Conservation (phyloP, 495 filamentous ascomycete species). For the Astrothelium macrocarpum region DNA sequence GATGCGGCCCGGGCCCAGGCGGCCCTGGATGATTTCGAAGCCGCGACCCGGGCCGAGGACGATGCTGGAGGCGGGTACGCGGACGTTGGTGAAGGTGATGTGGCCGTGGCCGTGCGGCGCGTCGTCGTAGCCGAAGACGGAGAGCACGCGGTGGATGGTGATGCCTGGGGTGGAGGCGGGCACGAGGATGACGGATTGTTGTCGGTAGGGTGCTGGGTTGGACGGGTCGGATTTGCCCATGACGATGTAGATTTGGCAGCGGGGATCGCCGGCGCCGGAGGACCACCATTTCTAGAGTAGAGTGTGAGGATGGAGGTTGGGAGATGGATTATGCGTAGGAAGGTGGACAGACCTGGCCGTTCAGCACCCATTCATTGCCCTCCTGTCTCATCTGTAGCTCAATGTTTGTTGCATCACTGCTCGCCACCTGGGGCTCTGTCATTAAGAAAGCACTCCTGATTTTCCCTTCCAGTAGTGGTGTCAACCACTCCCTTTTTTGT, state of each 20-base stretch:
- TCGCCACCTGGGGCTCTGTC: constrained; percentile 37
- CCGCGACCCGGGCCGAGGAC: constrained; percentile 34
- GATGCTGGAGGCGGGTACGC: constrained; percentile 33
- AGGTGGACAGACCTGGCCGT: constrained; percentile 24
- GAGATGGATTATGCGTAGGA: not conserved
- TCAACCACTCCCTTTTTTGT: constrained; percentile 35
- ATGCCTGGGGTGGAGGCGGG: constrained; percentile 33
- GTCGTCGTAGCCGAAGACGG: constrained; percentile 38
- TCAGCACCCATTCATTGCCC: constrained; percentile 34
- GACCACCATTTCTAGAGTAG: constrained; percentile 37
- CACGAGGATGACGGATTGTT: constrained; percentile 37
- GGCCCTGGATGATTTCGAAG: constrained; percentile 39
- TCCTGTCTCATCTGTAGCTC: constrained; percentile 28
- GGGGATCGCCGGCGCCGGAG: constrained; percentile 33
- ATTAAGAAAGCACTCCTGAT: constrained; percentile 38
- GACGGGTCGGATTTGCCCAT: constrained; percentile 36
- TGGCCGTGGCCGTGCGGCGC: constrained; percentile 39
- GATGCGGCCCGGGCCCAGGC: constrained; percentile 37
- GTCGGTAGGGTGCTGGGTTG: constrained; percentile 30
- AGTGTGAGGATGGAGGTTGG: not conserved
- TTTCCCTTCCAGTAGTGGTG: constrained; percentile 33
- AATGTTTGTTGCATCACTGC: constrained; percentile 37
- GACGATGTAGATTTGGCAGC: constrained; percentile 37
- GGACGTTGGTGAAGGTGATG: constrained; percentile 36
- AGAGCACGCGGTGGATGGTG: constrained; percentile 38